Base-by-base conservation (phyloP, 2,329 filamentous ascomycete species). In the Stenocarpella maydis region DNA sequence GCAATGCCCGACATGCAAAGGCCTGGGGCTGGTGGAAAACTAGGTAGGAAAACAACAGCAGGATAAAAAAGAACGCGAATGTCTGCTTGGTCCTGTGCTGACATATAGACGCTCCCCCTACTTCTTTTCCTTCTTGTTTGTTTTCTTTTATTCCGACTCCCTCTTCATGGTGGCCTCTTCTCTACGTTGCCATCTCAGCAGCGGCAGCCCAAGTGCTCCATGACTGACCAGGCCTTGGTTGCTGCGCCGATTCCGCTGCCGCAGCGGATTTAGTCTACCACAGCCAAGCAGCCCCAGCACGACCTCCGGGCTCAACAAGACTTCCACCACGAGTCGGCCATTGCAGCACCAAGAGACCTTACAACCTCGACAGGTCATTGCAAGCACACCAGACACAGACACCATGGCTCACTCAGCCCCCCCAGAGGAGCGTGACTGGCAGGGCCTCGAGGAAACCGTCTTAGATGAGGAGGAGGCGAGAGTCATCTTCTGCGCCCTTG, bases 401-500 rank as follows among this genome's bases (percentile, higher is more conserved):
- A 66, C 34, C 26, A 67, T 68, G 68, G 43, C 45, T 7, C 14
- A 58, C 4, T 50, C 24, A 49, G 54, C 28, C 49, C 53, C 71
- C 71, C 76, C 77, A 75, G 76, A 75, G 21, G 78, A 83, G 52
- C 77, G 78, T 66, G 77, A 80, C 68, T 92, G 90, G 90, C 81
- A 81, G 41, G 90, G 88, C 3, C 84, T 91, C 65, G 89, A 90
- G 72, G 87, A 91, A 69, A 87, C 88, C 19, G 84, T 91, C 60
- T 83, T 88, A 12, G 94, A 98, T 75, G 89, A 90, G 0, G 94
- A 97, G 72, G 95, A 99, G 81, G 84, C 90, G 60, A 86, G 86
- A 71, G 94, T 97, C 60, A 86, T 98, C 12, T 93, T 92, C 78
- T 90, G 90, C 63, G 91, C 94, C 2, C 81, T 98, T 65, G 94